These are phyloP conservation scores for Fusarium longipes DNA, from an alignment of 2,329 filamentous ascomycete species.

Conservation along the genomic window DNA sequence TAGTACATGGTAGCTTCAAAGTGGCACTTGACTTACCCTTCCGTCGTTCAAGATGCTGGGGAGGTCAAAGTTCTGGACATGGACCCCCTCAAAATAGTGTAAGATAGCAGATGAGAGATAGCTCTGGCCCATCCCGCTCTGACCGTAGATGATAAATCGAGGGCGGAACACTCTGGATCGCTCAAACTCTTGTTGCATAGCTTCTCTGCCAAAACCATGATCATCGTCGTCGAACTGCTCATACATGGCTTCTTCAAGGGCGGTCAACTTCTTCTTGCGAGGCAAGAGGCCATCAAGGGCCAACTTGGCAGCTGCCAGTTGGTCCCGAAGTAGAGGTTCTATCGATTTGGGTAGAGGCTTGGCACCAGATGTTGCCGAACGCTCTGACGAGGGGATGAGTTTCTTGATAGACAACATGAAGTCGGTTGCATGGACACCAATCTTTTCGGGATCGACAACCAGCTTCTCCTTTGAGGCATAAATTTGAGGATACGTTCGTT, in stretches of 20 bases:
- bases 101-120: slow-evolving; percentile 88
- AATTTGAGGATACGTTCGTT: slow-evolving; percentile 95
- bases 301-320: slow-evolving; percentile 75
- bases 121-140: slow-evolving; percentile 90
- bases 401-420: slow-evolving; percentile 98
- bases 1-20: slow-evolving; percentile 24
- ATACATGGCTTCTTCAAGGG: slow-evolving; percentile 92
- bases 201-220: slow-evolving; percentile 86
- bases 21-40: slow-evolving; percentile 64
- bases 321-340: slow-evolving; percentile 81
- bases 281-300: slow-evolving; percentile 82
- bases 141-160: slow-evolving; percentile 83
- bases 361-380: slow-evolving; percentile 86
- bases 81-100: slow-evolving; percentile 91
- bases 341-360: slow-evolving; percentile 82
- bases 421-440: slow-evolving; percentile 89
- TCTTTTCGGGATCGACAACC: slow-evolving; percentile 84
- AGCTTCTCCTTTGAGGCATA: slow-evolving; percentile 92
- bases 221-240: slow-evolving; percentile 86
- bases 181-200: slow-evolving; percentile 81
- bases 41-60: slow-evolving; percentile 87
- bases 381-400: slow-evolving; percentile 93
- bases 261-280: slow-evolving; percentile 85
- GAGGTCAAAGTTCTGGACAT: slow-evolving; percentile 95
- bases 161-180: slow-evolving; percentile 88